Percentiles rank a stretch among this genome's conserved stretches.
Conservation (phyloP, 148 eudicot genomes). For the Nyssa sinensis region DNA sequence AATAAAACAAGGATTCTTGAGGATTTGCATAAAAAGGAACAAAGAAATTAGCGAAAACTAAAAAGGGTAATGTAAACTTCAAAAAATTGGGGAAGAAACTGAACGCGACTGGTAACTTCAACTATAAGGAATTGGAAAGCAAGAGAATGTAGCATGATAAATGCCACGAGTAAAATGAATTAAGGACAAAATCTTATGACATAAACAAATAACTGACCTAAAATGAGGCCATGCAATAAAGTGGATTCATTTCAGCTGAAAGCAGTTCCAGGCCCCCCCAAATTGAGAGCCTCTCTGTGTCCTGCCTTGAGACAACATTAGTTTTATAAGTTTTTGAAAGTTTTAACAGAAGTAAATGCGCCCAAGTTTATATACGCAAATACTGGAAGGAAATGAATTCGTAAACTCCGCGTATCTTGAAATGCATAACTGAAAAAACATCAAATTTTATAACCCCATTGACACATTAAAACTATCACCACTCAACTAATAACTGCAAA, state of each 20-base stretch:
- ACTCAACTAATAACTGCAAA: slow-evolving; percentile 25
- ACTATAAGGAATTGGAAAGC: slow-evolving; percentile 39
- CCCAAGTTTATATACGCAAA: slow-evolving; percentile 61
- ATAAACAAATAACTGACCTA: slow-evolving; percentile 90
- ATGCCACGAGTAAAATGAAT: slow-evolving; percentile 58
- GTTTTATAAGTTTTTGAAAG: slow-evolving; percentile 66
- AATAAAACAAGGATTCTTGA: slow-evolving; percentile 7
- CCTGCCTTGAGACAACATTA: slow-evolving; percentile 97
- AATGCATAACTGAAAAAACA: slow-evolving; percentile 4
- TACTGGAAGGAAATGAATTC: slow-evolving; percentile 68
- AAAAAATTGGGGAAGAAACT: slow-evolving; percentile 18
- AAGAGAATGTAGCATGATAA: slow-evolving; percentile 50
- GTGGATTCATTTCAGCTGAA: slow-evolving; percentile 98
- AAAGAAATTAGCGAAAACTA: not conserved
- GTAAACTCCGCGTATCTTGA: slow-evolving; percentile 38
- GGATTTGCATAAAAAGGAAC: slow-evolving; percentile 22
- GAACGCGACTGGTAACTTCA: slow-evolving; percentile 26
- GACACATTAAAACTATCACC: slow-evolving; percentile 26
- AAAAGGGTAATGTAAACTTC: not conserved
- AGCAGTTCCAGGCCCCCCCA: slow-evolving; percentile 98
- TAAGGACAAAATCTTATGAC: slow-evolving; percentile 42
- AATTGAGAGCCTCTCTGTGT: slow-evolving; percentile 93
- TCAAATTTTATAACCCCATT: slow-evolving; percentile 26
- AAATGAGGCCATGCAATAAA: slow-evolving; percentile 88
- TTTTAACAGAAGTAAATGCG: slow-evolving; percentile 42